Percentiles rank a stretch among this genome's conserved stretches.
Conservation (phyloP, 768 basidiomycete species). For the Rubroboletus satanas region DNA sequence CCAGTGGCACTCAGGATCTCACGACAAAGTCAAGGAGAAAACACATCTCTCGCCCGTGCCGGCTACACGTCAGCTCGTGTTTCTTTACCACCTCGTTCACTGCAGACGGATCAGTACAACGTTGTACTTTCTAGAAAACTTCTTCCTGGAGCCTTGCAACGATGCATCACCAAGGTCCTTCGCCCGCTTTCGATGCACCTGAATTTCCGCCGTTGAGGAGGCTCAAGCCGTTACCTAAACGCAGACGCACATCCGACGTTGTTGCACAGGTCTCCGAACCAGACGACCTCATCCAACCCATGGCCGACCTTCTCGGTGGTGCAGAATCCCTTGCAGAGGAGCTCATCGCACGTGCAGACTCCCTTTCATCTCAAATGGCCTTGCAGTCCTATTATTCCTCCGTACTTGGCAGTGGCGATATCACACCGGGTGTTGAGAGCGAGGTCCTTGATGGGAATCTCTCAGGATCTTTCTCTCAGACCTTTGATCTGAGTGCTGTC, state of each 20-base stretch:
- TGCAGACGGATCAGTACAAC: constrained; percentile 11
- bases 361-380: constrained; percentile 55
- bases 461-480: constrained; percentile 19
- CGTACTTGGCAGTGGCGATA: constrained; percentile 39
- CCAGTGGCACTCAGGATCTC: constrained; percentile 16
- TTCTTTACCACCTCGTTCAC: constrained; percentile 22
- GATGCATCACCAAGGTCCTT: constrained; percentile 51
- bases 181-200: constrained; percentile 62
- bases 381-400: constrained; percentile 65
- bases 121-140: constrained; percentile 14
- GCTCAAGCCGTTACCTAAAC: constrained; percentile 77
- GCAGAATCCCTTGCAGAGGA: constrained; percentile 53
- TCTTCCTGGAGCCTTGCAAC: constrained; percentile 11
- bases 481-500: constrained; percentile 27
- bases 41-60: neutral
- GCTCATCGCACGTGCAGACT: constrained; percentile 53
- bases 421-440: constrained; percentile 35
- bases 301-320: constrained; percentile 35
- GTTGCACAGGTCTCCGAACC: constrained; percentile 23
- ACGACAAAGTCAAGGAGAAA: constrained; percentile 6
- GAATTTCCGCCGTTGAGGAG: constrained; percentile 60
- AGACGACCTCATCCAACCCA: constrained; percentile 29
- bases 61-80: constrained; percentile 31
- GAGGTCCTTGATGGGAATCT: constrained; percentile 16
- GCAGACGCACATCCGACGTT: constrained; percentile 51